Base-by-base conservation (phyloP, 2,329 filamentous ascomycete genomes). In the Pseudogymnoascus sp. region DNA sequence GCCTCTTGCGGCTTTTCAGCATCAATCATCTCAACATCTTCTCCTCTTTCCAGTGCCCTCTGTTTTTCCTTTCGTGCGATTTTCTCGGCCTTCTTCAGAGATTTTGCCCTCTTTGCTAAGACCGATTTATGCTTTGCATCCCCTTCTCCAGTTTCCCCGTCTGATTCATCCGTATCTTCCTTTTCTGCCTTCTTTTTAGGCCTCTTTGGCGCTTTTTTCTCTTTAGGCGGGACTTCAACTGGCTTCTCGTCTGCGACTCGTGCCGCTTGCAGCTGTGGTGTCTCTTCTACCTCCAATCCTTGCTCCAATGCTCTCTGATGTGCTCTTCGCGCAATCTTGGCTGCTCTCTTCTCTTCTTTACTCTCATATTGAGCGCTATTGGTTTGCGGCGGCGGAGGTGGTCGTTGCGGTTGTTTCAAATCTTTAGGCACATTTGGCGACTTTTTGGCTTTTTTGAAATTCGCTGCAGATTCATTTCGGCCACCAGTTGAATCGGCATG, bases 91-190 rank as follows among this genome's bases (percentile, higher is more conserved):
- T 78, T 73, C 63, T 78, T 78, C 33, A 85, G 71, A 1, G 82
- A 81, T 66, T 82, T 86, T 18, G 78, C 74, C 38, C 80, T 78
- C 66, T 82, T 83, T 47, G 81, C 77, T 35, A 86, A 72, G 3
- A 86, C 73, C 0, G 76, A 72, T 63, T 78, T 82, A 68, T 83
- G 77, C 37, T 58, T 60, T 15, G 38, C 47, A 18, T 64, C 61
- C 15, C 18, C 57, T 33, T 64, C 61, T 33, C 60, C 62, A 15
- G 33, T 20, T 20, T 61, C 61, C 9, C 33, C 12, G 9, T 30
- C 33, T 37, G 25, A 30, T 30, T 59, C 57, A 57, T 36, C 68
- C 64, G 43, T 64, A 65, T 33, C 36, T 60, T 66, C 65, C 8
- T 66, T 64, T 30, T 62, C 63, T 15, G 59, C 61, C 50, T 62